A percentile compares a stretch with the other conserved stretches of the same genome.
These are phyloP conservation scores for Capsicum pubescens DNA, from an alignment of 257 asterid species.

Conservation along the genomic window DNA sequence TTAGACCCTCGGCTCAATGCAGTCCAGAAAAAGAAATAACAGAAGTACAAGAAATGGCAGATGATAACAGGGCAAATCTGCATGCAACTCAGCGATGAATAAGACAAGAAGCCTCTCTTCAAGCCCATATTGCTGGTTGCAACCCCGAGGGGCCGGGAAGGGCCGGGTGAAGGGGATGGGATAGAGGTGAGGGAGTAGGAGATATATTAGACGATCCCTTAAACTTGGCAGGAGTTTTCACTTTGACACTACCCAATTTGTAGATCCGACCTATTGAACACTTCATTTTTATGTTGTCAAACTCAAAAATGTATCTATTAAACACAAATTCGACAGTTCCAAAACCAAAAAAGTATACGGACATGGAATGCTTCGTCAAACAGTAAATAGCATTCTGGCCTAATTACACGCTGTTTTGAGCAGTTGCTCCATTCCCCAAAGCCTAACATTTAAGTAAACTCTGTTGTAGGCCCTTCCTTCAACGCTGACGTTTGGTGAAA, in stretches of 20 bases:
- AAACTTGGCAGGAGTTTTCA: background rate
- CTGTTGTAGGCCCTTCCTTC: background rate
- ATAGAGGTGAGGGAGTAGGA: background rate
- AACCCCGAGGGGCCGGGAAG: background rate
- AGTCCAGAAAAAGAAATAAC: no score
- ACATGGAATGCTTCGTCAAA: slow-evolving; percentile 11
- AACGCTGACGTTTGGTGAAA: background rate
- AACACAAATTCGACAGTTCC: background rate
- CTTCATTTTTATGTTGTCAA: no score
- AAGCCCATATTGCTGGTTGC: background rate
- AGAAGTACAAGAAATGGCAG: no score
- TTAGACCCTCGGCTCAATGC: no score
- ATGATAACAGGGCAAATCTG: background rate
- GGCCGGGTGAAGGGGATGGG: no score
- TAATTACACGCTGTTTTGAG: background rate
- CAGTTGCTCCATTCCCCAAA: background rate
- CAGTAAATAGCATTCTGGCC: background rate
- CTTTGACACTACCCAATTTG: background rate
- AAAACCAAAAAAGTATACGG: background rate
- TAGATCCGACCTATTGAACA: background rate
- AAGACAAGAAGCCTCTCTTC: slow-evolving; percentile 1
- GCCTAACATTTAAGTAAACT: slow-evolving; percentile 2
- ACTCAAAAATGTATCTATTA: background rate
- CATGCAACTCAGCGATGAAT: background rate
- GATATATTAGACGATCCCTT: background rate